These are phyloP conservation scores for Botrytis fragariae DNA, from an alignment of 2,329 filamentous ascomycete genomes.

Conservation along the genomic window DNA sequence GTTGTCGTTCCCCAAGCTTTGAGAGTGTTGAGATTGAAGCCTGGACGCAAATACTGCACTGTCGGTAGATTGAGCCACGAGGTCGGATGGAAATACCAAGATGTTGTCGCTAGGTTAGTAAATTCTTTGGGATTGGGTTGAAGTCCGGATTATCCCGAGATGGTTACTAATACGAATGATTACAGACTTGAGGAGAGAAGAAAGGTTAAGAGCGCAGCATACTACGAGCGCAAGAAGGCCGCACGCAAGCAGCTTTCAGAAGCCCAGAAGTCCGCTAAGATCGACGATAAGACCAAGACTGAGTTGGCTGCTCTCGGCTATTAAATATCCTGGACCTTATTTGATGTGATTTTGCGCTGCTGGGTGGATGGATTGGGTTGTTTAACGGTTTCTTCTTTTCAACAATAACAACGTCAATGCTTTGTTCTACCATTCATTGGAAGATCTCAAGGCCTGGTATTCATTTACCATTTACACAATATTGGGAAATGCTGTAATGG, in stretches of 20 bases:
- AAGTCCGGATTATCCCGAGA: background rate
- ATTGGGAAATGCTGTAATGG: slow-evolving; percentile 36
- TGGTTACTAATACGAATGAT: slow-evolving; percentile 27
- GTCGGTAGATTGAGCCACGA: slow-evolving; percentile 97
- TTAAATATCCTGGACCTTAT: slow-evolving; percentile 53
- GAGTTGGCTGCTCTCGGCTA: slow-evolving; percentile 89
- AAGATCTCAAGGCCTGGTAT: slow-evolving; percentile 36
- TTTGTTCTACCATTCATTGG: slow-evolving; percentile 36
- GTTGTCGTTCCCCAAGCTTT: slow-evolving; percentile 98
- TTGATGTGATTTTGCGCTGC: slow-evolving; percentile 27
- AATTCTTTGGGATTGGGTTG: slow-evolving; percentile 8
- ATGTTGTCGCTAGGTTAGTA: slow-evolving; percentile 93
- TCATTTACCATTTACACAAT: slow-evolving; percentile 28
- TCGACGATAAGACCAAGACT: slow-evolving; percentile 82
- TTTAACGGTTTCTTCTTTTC: slow-evolving; percentile 32
- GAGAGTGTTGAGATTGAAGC: slow-evolving; percentile 93
- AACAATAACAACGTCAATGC: slow-evolving; percentile 36
- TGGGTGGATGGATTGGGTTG: slow-evolving; percentile 26
- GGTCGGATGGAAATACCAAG: slow-evolving; percentile 99
- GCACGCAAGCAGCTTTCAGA: slow-evolving; percentile 85
- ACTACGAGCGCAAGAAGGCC: slow-evolving; percentile 99
- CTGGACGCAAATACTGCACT: slow-evolving; percentile 99
- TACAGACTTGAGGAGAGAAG: slow-evolving; percentile 94
- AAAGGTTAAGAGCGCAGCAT: slow-evolving; percentile 98
- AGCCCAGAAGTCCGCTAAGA: slow-evolving; percentile 86